A percentile compares a stretch with the other conserved stretches of the same genome.
Conservation (phyloP, 805 yeast genomes). For the Nakazawaea peltata region DNA sequence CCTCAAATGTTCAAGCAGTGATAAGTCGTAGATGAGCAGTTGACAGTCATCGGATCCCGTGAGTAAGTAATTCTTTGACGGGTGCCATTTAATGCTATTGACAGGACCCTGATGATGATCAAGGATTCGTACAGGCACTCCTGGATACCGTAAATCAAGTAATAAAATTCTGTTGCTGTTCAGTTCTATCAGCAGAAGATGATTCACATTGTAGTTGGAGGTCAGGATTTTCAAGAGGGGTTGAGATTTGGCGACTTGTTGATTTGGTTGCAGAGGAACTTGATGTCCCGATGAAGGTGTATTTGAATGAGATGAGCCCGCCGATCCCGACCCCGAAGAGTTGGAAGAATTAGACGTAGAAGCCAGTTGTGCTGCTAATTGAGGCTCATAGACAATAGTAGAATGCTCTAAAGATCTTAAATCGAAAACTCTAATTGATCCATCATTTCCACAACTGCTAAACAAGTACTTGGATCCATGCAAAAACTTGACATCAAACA, state of each 20-base stretch:
- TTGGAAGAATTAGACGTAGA: background rate
- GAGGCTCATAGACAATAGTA: constrained; percentile 87
- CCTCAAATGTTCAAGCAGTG: constrained; percentile 13
- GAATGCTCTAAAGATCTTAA: constrained; percentile 84
- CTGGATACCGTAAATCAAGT: constrained; percentile 84
- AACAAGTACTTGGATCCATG: constrained; percentile 69
- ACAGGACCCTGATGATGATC: constrained; percentile 63
- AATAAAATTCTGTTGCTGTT: constrained; percentile 59
- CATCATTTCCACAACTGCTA: constrained; percentile 93
- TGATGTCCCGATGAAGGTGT: constrained; percentile 2
- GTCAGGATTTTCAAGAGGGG: constrained; percentile 75
- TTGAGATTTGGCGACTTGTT: constrained; percentile 30
- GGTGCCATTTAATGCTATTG: constrained; percentile 82
- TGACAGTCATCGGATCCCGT: constrained; percentile 72
- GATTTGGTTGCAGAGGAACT: too few relatives aligned
- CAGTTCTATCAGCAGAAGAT: constrained; percentile 75
- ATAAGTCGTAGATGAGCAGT: constrained; percentile 61
- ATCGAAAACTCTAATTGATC: constrained; percentile 89
- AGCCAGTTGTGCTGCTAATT: constrained; percentile 14
- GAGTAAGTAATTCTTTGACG: constrained; percentile 51
- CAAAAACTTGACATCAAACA: constrained; percentile 82
- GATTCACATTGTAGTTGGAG: constrained; percentile 72
- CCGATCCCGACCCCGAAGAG: background rate
- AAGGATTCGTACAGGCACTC: constrained; percentile 64
- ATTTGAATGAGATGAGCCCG: constrained; percentile 1